phyloP scores from a whole-genome alignment of 2,329 filamentous ascomycete species.

The Berkeleyomyces basicola region DNA sequence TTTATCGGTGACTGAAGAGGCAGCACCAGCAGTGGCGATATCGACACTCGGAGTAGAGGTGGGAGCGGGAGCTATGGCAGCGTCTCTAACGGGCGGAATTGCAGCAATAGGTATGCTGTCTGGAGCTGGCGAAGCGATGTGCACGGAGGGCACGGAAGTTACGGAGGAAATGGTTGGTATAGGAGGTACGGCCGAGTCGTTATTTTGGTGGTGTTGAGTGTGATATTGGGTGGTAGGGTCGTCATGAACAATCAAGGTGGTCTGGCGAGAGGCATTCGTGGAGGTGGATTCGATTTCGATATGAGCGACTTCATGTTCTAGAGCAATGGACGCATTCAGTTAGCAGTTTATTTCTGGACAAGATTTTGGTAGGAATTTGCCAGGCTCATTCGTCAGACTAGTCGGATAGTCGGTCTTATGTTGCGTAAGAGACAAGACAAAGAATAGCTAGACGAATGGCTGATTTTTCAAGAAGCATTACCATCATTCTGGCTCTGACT shows the following conservation, averaged over 20 bases:
- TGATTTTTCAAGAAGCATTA: background rate
- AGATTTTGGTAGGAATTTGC: background rate
- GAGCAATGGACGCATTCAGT: background rate
- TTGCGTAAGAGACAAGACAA: background rate
- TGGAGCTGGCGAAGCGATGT: slow-evolving; percentile 7
- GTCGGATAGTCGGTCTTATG: background rate
- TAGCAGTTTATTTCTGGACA: background rate
- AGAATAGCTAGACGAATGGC: background rate
- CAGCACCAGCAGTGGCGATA: background rate
- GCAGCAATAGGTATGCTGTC: slow-evolving; percentile 5
- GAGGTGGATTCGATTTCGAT: slow-evolving; percentile 4
- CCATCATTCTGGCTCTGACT: background rate
- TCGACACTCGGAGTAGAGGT: background rate
- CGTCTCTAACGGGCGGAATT: background rate
- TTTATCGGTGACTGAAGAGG: background rate
- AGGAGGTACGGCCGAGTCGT: background rate
- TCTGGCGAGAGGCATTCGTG: slow-evolving; percentile 7
- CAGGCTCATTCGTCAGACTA: background rate
- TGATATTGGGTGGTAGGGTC: background rate
- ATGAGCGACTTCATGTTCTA: slow-evolving; percentile 5
- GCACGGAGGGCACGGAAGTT: slow-evolving; percentile 3
- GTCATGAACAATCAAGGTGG: slow-evolving; percentile 6
- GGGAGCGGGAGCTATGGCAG: background rate
- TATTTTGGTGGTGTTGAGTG: background rate
- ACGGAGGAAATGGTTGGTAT: background rate